Evolutionary conservation across 192 early-diverging fungal genomes (phyloP), one percentile per base, ranked within the genome.

Genomic region (Mortierella alpina): DNA sequence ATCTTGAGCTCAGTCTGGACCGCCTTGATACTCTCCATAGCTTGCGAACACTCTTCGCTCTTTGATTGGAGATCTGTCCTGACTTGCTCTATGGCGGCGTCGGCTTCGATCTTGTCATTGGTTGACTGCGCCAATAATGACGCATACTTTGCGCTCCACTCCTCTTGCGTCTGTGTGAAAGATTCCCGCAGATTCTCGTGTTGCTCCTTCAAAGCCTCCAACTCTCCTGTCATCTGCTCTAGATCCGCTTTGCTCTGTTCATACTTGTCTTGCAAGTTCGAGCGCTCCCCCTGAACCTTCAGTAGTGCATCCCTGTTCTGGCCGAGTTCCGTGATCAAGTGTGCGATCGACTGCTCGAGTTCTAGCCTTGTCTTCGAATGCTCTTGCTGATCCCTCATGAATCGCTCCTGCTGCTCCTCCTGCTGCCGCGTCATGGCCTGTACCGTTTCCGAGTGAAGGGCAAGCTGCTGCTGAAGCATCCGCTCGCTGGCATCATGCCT

Each of bases 221-320:
- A 48, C 14, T 42, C 46, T 20, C 20, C n/a, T 15, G 58, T 45
- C 7, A 67, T 68, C 14, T 67, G 48, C 23, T 80, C 49, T 9
- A 80, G 50, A 1, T 72, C 53, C 39, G 20, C 5, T 10, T 72
- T 64, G 41, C 65, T 72, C 17, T 72, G 49, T 22, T 80, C 50
- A 22, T 64, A 72, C 40, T 64, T 61, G 7, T 68, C 57, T 17
- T 72, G 59, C 44, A 80, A 46, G 5, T 18, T 49, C 0, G 69
- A 13, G 13, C 60, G 45, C 11, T 72, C 70, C 41, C 12, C 46
- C 53, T 72, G 70, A 2, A 68, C 60, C 15, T 63, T 64, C 20
- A 68, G 49, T 0, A 80, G 66, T 1, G 69, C 59, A 13, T 72
- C 60, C 11, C 77, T 65, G 46, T 72, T 80, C 46, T 72, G 77